Evolutionary conservation across 192 early-diverging fungal species (phyloP).

Genomic region (Kappamyces sp.): DNA sequence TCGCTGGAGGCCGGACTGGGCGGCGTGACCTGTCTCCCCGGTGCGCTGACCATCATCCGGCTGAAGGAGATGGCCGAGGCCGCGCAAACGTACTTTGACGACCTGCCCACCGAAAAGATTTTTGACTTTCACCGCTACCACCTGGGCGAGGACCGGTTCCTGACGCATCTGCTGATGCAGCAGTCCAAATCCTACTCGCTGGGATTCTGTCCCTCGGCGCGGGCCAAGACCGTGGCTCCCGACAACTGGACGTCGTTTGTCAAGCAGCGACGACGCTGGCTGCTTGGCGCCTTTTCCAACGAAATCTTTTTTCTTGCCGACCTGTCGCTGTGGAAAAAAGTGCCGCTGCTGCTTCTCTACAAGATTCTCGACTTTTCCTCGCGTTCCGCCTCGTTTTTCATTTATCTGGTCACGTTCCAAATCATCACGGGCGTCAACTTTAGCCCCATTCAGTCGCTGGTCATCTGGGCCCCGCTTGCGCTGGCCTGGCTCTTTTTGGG

Average conservation of each 20-base stretch:
- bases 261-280: conserved; percentile 44
- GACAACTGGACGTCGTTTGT: conserved; percentile 22
- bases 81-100: conserved; percentile 31
- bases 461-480: conserved; percentile 8
- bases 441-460: not conserved
- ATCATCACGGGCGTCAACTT: conserved; percentile 8
- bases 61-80: conserved; percentile 23
- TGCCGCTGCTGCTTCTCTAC: conserved; percentile 19
- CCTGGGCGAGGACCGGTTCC: conserved; percentile 44
- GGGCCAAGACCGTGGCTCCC: conserved; percentile 42
- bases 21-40: conserved; percentile 37
- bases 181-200: conserved; percentile 19
- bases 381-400: conserved; percentile 13
- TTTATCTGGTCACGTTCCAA: conserved; percentile 11
- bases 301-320: conserved; percentile 20
- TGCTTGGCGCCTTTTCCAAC: conserved; percentile 32
- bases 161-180: conserved; percentile 46
- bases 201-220: conserved; percentile 35
- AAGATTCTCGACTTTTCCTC: conserved; percentile 20
- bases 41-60: conserved; percentile 36
- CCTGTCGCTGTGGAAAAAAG: conserved; percentile 12
- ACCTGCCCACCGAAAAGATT: conserved; percentile 27
- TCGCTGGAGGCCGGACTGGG: conserved; percentile 32
- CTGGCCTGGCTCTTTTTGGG: conserved; percentile 9
- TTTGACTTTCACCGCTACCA: conserved; percentile 39